Evolutionary conservation across 73 alveolate genomes (phyloP), one percentile per base, ranked within the genome.

Genomic region (Effrenium voratum): DNA sequence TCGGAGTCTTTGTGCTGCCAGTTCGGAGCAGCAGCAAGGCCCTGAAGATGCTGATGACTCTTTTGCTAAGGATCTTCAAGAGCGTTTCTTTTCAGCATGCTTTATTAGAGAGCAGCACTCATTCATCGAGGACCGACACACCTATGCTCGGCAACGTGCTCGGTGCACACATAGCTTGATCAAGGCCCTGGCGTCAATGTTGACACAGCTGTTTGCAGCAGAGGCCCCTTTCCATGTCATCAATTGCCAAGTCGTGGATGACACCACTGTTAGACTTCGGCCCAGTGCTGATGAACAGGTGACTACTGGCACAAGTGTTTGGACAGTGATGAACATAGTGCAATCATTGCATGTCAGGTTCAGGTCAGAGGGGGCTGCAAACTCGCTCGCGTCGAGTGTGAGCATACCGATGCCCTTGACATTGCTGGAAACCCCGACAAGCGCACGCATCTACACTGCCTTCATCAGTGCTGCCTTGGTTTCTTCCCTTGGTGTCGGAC

Each of bases 251-350:
- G 28, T 77, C 26, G 88, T 77, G 26, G 88, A 77, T 30, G 88
- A 77, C 66, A 77, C 88, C 0, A 44, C 88, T 4, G 45, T 66
- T 12, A 10, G 88, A 22, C 15, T 77, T 38, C 40, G 88, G 26
- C 68, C 68, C 3, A 60, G 68, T 26, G 10, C 45, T 22, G 1
- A 3, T 13, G 6, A 40, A 5, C 68, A 77, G n/a, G n/a, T n/a
- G n/a, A n/a, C n/a, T n/a, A n/a, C n/a, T 46, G 57, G 38, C 49
- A 34, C 86, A 13, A 5, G 38, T 15, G 41, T 75, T 26, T 26
- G 41, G 16, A 75, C 59, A 30, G 57, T 75, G 59, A 75, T 75
- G 86, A 75, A 75, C 57, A 75, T 57, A 40, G 86, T 75, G 19
- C 86, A 75, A 75, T 13, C 86, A 1, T 28, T 75, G 41, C 86